Percentiles rank a stretch among this genome's conserved stretches.
phyloP scores from a whole-genome alignment of 73 alveolate species.

The Diophrys appendiculata region DNA sequence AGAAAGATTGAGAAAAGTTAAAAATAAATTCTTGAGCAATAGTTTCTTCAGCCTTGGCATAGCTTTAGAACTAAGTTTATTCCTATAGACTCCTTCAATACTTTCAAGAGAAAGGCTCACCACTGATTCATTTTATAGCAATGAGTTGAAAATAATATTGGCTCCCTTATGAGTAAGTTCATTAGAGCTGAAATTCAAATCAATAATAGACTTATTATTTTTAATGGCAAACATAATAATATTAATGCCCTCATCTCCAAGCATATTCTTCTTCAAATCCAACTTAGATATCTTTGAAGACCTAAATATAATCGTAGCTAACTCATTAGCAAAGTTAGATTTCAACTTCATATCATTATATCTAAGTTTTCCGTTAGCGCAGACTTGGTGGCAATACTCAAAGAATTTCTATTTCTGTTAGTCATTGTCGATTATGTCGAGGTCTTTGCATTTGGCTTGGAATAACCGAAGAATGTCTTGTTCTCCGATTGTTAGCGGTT shows the following conservation, averaged over 20 bases:
- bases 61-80: slow-evolving; percentile 58
- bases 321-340: slow-evolving; percentile 17
- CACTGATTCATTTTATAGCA: slow-evolving; percentile 35
- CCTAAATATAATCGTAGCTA: slow-evolving; percentile 16
- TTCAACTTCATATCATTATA: slow-evolving; percentile 42
- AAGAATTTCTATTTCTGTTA: slow-evolving; percentile 13
- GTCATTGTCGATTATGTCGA: slow-evolving; percentile 15
- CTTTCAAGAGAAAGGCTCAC: slow-evolving; percentile 35
- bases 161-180: slow-evolving; percentile 64
- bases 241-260: slow-evolving; percentile 65
- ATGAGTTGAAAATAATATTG: slow-evolving; percentile 31
- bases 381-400: slow-evolving; percentile 21
- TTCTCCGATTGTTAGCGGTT: not conserved
- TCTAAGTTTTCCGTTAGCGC: slow-evolving; percentile 22
- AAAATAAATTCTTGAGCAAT: slow-evolving; percentile 17
- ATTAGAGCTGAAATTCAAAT: slow-evolving; percentile 55
- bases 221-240: slow-evolving; percentile 42
- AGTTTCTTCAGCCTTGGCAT: slow-evolving; percentile 29
- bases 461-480: not conserved
- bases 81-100: slow-evolving; percentile 57
- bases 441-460: slow-evolving; percentile 44
- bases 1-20: slow-evolving; percentile 41
- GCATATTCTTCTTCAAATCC: slow-evolving; percentile 49
- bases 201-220: slow-evolving; percentile 31
- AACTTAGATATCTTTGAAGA: slow-evolving; percentile 15